Evolutionary conservation across 768 basidiomycete genomes (phyloP).

Genomic region (Russula sp.): DNA sequence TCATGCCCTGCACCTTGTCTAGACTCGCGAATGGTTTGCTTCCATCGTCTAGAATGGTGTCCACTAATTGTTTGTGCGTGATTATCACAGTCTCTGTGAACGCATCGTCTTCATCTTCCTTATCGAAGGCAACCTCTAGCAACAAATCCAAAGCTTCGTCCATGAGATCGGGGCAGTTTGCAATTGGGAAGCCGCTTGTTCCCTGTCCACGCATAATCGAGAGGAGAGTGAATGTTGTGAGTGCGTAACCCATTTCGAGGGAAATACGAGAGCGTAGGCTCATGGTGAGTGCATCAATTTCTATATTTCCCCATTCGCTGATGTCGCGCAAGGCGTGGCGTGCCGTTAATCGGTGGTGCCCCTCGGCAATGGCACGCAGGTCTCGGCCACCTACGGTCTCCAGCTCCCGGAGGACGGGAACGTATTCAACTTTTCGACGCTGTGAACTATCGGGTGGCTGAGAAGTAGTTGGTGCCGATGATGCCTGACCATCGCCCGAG

Average conservation of each 20-base stretch:
- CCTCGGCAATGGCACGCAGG: conserved; percentile 60
- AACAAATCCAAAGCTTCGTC: conserved; percentile 85
- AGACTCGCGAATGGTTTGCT: conserved; percentile 59
- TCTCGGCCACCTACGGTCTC: conserved; percentile 82
- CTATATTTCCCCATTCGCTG: conserved; percentile 84
- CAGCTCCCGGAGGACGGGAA: conserved; percentile 72
- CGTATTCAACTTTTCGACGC: conserved; percentile 84
- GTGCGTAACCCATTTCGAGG: conserved; percentile 82
- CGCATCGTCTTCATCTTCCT: conserved; percentile 37
- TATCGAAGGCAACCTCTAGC: conserved; percentile 74
- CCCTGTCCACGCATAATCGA: conserved; percentile 70
- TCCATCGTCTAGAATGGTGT: conserved; percentile 55
- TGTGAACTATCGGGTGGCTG: conserved; percentile 42
- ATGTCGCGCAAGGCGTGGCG: conserved; percentile 63
- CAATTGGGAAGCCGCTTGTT: conserved; percentile 71
- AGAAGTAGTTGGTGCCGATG: conserved; percentile 2
- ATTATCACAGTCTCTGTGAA: conserved; percentile 38
- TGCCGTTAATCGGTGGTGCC: conserved; percentile 48
- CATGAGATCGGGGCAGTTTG: conserved; percentile 73
- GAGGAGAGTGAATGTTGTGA: conserved; percentile 82
- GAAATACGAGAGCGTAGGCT: conserved; percentile 82
- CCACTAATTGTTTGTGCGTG: conserved; percentile 66
- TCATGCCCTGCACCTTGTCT: conserved; percentile 46
- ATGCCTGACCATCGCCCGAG: conserved; percentile 9
- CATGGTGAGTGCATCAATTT: conserved; percentile 93